A percentile compares a stretch with the other conserved stretches of the same genome.
Evolutionary conservation across 345 rosid species (phyloP).

Genomic region (Kandelia obovata): DNA sequence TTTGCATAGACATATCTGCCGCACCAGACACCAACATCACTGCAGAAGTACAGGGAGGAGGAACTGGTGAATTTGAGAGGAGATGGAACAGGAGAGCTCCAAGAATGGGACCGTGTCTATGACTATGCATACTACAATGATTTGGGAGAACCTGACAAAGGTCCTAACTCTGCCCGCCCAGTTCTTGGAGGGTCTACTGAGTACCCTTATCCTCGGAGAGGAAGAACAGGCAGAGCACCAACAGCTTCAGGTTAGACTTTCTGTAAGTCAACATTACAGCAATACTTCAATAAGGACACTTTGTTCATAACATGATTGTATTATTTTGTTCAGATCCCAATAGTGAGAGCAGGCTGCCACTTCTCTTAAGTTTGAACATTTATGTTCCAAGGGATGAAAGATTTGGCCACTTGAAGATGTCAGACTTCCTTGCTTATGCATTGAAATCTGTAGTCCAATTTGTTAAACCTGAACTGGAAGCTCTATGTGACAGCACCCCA

Average conservation of each 20-base stretch:
- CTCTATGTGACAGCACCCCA: conserved; percentile 29
- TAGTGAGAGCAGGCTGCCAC: conserved; percentile 31
- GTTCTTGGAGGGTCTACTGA: conserved; percentile 43
- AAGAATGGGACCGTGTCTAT: conserved; percentile 43
- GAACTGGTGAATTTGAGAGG: conserved; percentile 41
- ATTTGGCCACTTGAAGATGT: conserved; percentile 40
- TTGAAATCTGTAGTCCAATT: conserved; percentile 36
- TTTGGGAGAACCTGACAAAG: conserved; percentile 41
- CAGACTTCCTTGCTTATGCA: conserved; percentile 37
- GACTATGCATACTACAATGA: conserved; percentile 48
- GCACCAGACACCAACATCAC: conserved; percentile 33
- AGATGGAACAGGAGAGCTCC: conserved; percentile 35
- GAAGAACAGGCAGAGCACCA: conserved; percentile 43
- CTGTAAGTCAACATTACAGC: neutral
- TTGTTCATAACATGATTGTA: neutral
- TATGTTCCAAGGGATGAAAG: conserved; percentile 45
- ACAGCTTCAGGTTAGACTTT: conserved; percentile 25
- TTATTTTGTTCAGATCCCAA: conserved; percentile 29
- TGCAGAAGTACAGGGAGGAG: conserved; percentile 37
- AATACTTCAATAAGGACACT: neutral
- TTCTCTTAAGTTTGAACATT: conserved; percentile 26
- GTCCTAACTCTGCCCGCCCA: conserved; percentile 30
- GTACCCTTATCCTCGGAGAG: conserved; percentile 48
- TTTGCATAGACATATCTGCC: conserved; percentile 34
- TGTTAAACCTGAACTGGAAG: conserved; percentile 33